Percentiles rank a stretch among this genome's conserved stretches.
Evolutionary conservation across 345 rosid species (phyloP).

Genomic region (Trapa incisa): DNA sequence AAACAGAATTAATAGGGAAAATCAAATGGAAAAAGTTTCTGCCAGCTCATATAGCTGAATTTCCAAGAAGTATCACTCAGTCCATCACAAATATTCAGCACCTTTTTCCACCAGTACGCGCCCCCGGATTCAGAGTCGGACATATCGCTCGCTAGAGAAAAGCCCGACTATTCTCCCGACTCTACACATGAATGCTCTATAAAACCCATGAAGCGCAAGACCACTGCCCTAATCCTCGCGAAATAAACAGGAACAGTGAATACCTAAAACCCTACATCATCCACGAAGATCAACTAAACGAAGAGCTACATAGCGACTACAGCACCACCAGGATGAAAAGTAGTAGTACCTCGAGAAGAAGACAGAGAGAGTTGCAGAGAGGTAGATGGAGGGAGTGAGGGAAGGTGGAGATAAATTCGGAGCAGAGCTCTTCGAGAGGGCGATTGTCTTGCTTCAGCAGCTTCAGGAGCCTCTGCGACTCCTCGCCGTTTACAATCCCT

Average conservation of each 20-base stretch:
- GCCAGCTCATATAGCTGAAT: not conserved
- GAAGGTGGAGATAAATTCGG: conserved; percentile 52
- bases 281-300: conserved; percentile 1
- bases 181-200: not conserved
- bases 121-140: not conserved
- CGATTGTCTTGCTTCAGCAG: conserved; percentile 43
- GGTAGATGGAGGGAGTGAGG: conserved; percentile 24
- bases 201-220: not conserved
- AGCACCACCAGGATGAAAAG: not conserved
- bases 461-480: conserved; percentile 30
- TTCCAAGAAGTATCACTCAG: not conserved
- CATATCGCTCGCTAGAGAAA: not conserved
- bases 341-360: conserved; percentile 40
- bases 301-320: conserved; percentile 5
- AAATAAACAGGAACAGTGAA: too few species aligned
- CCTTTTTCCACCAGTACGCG: not conserved
- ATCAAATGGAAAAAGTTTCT: not conserved
- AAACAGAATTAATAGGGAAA: not conserved
- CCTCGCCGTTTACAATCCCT: conserved; percentile 26
- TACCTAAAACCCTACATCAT: not conserved
- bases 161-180: not conserved
- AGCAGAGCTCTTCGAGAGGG: conserved; percentile 34
- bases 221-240: not conserved
- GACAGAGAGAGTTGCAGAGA: conserved; percentile 44
- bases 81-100: not conserved